phyloP scores from a whole-genome alignment of 768 basidiomycete species.

The Trametes elegans region DNA sequence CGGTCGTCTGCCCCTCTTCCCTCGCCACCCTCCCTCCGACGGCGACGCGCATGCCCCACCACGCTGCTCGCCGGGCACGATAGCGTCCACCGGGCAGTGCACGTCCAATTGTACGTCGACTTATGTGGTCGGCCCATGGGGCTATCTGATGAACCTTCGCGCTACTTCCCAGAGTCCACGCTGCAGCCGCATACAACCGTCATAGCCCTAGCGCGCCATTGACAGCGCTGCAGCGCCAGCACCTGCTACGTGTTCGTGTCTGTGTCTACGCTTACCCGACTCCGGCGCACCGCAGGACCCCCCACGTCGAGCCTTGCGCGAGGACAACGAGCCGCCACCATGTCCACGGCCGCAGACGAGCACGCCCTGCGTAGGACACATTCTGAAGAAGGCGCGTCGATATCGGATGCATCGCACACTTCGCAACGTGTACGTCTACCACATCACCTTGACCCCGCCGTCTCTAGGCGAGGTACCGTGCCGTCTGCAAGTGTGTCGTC shows the following conservation, averaged over 20 bases:
- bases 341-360: not conserved
- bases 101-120: not conserved
- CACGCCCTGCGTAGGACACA: conserved; percentile 6
- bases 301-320: too few relatives aligned
- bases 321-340: not conserved
- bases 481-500: too few relatives aligned
- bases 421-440: not conserved
- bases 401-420: not conserved
- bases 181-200: not conserved
- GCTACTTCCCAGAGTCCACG: not conserved
- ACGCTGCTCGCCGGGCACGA: not conserved
- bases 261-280: too few relatives aligned
- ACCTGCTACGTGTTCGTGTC: too few relatives aligned
- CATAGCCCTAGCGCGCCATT: not conserved
- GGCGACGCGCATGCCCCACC: not conserved
- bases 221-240: too few relatives aligned
- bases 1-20: not conserved
- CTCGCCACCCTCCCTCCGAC: not conserved
- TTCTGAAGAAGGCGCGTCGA: conserved; percentile 1
- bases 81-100: not conserved
- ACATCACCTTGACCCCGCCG: not conserved
- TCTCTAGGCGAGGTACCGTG: not conserved
- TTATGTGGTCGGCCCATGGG: not conserved
- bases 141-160: conserved; percentile 13
- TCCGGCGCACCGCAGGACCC: too few relatives aligned